A percentile compares a stretch with the other conserved stretches of the same genome.
Conservation (phyloP, 768 basidiomycete species). For the Mycena pura region DNA sequence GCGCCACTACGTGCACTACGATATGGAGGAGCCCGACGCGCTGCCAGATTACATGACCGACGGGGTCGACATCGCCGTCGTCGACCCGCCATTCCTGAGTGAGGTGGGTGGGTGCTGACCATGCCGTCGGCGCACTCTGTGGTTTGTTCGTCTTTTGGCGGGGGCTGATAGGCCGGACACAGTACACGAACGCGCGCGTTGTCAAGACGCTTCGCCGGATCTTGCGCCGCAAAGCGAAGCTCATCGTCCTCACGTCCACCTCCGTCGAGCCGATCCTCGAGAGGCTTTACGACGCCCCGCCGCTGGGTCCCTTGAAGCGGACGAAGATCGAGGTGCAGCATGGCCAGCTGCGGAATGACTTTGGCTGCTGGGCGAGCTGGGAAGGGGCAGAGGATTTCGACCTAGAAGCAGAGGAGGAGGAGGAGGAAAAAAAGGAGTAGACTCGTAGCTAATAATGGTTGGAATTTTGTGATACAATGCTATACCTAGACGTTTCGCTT, state of each 20-base stretch:
- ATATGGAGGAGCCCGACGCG: conserved; percentile 50
- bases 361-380: conserved; percentile 48
- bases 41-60: conserved; percentile 42
- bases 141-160: not conserved
- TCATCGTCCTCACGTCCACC: conserved; percentile 48
- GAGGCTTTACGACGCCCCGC: conserved; percentile 43
- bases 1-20: conserved; percentile 48
- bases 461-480: no score
- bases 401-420: not conserved
- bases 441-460: no score
- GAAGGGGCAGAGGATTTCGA: conserved; percentile 16
- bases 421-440: no score
- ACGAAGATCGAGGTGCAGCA: conserved; percentile 45
- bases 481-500: no score
- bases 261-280: conserved; percentile 43
- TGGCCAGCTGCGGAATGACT: conserved; percentile 48
- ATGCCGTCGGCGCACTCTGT: not conserved
- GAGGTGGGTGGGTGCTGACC: conserved; percentile 39
- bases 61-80: conserved; percentile 46
- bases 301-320: conserved; percentile 45
- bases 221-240: conserved; percentile 45
- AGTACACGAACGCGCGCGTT: conserved; percentile 51
- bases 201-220: conserved; percentile 46
- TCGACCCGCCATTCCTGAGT: conserved; percentile 55
- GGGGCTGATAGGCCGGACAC: not conserved